phyloP scores from a whole-genome alignment of 768 basidiomycete genomes.

The Ramaria rubella region DNA sequence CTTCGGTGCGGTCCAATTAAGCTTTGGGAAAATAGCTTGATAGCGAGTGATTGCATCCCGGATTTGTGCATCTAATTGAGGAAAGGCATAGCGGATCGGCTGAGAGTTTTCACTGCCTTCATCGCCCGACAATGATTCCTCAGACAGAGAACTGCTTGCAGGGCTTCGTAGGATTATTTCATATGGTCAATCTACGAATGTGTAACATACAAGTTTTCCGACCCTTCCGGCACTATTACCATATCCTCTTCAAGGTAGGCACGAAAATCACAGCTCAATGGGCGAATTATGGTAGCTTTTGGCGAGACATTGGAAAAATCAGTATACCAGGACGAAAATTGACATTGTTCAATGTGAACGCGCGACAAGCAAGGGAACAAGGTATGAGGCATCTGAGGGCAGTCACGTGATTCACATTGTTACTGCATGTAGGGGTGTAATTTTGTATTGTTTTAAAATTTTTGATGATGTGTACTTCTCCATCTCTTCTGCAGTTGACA shows the following conservation, averaged over 20 bases:
- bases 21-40: constrained; percentile 88
- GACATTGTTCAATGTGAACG: constrained; percentile 59
- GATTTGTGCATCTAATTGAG: constrained; percentile 72
- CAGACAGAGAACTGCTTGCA: constrained; percentile 50
- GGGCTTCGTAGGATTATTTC: constrained; percentile 31
- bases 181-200: background rate
- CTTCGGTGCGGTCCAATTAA: constrained; percentile 94
- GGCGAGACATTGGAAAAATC: constrained; percentile 55
- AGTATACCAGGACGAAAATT: constrained; percentile 85
- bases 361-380: constrained; percentile 49
- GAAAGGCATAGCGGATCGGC: constrained; percentile 55
- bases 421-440: background rate
- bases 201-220: constrained; percentile 61
- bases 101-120: constrained; percentile 31
- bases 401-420: background rate
- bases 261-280: constrained; percentile 55
- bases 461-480: background rate
- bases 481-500: too few species aligned
- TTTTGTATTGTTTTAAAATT: constrained; percentile 1
- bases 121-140: constrained; percentile 42
- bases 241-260: constrained; percentile 78
- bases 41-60: constrained; percentile 57
- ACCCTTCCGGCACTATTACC: constrained; percentile 76
- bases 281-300: constrained; percentile 68
- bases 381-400: constrained; percentile 13